Evolutionary conservation across 306 rosid species (phyloP).

Genomic region (Vigna trinervia): DNA sequence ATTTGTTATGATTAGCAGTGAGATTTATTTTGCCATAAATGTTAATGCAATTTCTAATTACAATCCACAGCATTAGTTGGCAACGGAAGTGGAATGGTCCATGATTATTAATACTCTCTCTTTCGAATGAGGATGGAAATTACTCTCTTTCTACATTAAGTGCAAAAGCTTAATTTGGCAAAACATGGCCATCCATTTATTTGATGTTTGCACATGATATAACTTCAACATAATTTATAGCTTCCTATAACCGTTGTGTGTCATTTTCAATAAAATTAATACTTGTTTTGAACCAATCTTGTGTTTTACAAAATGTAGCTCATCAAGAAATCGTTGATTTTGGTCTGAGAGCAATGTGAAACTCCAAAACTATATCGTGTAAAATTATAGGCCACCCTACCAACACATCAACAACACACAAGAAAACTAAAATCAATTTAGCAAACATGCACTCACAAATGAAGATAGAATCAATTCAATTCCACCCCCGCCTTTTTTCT

Average conservation of each 20-base stretch:
- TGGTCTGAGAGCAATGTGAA: background rate
- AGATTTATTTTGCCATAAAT: conserved; percentile 22
- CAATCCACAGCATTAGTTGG: background rate
- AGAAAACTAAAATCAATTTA: no score
- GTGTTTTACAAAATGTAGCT: background rate
- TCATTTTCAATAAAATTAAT: background rate
- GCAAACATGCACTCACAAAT: no score
- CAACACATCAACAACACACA: no score
- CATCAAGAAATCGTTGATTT: background rate
- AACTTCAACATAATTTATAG: conserved; percentile 1
- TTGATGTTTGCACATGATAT: background rate
- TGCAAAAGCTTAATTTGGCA: background rate
- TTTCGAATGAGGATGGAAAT: background rate
- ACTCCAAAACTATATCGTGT: background rate
- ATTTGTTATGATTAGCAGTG: background rate
- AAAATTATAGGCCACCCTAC: no score
- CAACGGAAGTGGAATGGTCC: background rate
- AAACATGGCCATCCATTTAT: background rate
- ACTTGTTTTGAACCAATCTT: background rate
- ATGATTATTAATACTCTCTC: background rate
- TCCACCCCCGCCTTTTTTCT: no score
- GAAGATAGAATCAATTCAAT: no score
- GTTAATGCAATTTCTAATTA: background rate
- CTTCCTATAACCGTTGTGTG: background rate
- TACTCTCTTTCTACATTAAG: conserved; percentile 8